Evolutionary conservation across 768 basidiomycete genomes (phyloP), one percentile per base, ranked within the genome.

Genomic region (Zangia roseola): DNA sequence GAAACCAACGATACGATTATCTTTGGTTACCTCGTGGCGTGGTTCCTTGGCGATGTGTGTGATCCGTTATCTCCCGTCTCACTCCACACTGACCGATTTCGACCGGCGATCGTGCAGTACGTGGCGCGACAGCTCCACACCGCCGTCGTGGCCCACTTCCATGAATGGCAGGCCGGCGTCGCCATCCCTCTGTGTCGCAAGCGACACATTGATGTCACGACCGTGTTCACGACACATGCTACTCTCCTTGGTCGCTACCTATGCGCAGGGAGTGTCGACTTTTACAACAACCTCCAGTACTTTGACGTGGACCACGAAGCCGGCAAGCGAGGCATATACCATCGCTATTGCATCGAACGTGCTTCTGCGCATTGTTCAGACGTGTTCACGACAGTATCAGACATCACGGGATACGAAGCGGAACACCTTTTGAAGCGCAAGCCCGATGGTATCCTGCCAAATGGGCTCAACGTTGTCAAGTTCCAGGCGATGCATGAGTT

Each of bases 401-500:
- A 98, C 68, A 98, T 99, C 70, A 99, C 97, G 21, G 97, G 95
- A 0, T 98, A 94, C 70, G 97, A 99, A 69, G 79, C 83, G 45
- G 97, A 99, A 72, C 94, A 98, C 67, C 73, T 99, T 24, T 78
- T 99, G 55, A 99, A 99, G 73, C 81, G 97, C 55, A 99, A 98
- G 71, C 97, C 87, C 24, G 95, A 99, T 59, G 97, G 97, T 21
- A 91, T 99, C 21, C 76, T 97, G 1, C 97, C 97, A 2, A 99
- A 99, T 64, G 97, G 97, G 28, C 79, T 99, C 53, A 99, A 98
- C 58, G 97, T 99, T 51, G 86, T 92, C 79, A 99, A 99, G 70
- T 99, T 98, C 73, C 90, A 93, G 59, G 95, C 97, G 10, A 97
- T 98, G 86, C 97, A 98, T 78, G 97, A 99, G 68, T 97, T 97